Percentiles rank a stretch among this genome's conserved stretches.
These are phyloP conservation scores for Agrostemma githago DNA, from an alignment of 148 eudicot genomes.

Conservation along the genomic window DNA sequence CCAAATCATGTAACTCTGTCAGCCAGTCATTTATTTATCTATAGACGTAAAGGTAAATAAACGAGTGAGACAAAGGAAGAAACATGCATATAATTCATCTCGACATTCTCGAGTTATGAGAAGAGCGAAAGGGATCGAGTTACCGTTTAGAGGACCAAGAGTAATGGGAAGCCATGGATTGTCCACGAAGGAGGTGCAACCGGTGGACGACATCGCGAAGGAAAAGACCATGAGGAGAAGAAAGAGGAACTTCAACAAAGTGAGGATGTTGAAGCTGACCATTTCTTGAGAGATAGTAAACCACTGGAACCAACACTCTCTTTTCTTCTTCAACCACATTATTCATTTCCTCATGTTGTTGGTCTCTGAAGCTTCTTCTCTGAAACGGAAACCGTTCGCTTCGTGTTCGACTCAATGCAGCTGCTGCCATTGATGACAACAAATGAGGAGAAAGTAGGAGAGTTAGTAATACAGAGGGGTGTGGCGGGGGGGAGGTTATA, in stretches of 20 bases:
- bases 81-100: too few species aligned
- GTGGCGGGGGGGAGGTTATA: background rate
- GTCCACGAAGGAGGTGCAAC: conserved; percentile 77
- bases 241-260: conserved; percentile 69
- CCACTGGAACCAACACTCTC: conserved; percentile 38
- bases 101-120: too few species aligned
- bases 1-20: too few species aligned
- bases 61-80: background rate
- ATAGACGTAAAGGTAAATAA: background rate
- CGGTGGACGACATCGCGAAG: conserved; percentile 77
- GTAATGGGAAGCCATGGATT: conserved; percentile 68
- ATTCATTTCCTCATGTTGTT: conserved; percentile 13
- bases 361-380: conserved; percentile 29
- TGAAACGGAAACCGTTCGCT: conserved; percentile 21
- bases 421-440: conserved; percentile 29
- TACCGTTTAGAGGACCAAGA: conserved; percentile 93
- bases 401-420: conserved; percentile 31
- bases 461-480: background rate
- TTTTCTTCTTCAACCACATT: background rate
- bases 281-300: conserved; percentile 62
- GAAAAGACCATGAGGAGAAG: conserved; percentile 51
- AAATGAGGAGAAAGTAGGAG: too few species aligned
- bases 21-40: too few species aligned
- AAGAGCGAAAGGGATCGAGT: background rate
- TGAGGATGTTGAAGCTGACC: conserved; percentile 87